A percentile compares a stretch with the other conserved stretches of the same genome.
phyloP scores from a whole-genome alignment of 148 eudicot species.

The Chenopodium formosanum region DNA sequence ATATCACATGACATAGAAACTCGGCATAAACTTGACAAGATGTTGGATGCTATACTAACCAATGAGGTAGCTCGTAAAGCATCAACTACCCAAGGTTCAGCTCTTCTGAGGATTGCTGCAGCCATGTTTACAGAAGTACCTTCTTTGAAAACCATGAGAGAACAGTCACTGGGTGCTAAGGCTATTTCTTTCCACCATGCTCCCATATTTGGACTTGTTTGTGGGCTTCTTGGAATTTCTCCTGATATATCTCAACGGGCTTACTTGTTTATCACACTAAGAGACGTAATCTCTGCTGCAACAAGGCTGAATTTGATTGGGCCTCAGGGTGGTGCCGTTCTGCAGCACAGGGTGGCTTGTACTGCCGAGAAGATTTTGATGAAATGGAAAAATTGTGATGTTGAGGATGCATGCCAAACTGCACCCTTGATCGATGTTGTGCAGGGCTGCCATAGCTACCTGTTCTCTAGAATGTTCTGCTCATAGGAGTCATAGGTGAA shows the following conservation, averaged over 20 bases:
- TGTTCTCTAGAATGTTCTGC: constrained; percentile 84
- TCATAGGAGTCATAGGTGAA: constrained; percentile 38
- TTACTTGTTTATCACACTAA: constrained; percentile 63
- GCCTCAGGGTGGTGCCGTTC: constrained; percentile 70
- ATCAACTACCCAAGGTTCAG: constrained; percentile 82
- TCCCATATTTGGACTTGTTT: constrained; percentile 75
- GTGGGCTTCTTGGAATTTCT: constrained; percentile 69
- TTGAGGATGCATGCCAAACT: constrained; percentile 87
- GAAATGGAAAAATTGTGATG: constrained; percentile 70
- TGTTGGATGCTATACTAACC: constrained; percentile 67
- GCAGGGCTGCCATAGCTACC: constrained; percentile 85
- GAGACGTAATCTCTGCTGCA: constrained; percentile 89
- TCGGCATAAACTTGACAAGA: constrained; percentile 61
- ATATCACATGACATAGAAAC: constrained; percentile 43
- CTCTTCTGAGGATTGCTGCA: constrained; percentile 70
- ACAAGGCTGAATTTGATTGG: constrained; percentile 85
- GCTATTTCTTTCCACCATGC: constrained; percentile 73
- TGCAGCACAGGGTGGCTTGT: constrained; percentile 67
- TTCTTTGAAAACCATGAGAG: constrained; percentile 72
- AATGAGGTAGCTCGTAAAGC: constrained; percentile 84
- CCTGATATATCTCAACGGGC: constrained; percentile 59
- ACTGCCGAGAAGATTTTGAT: constrained; percentile 55
- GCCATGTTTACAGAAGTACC: constrained; percentile 75
- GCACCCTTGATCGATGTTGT: constrained; percentile 77
- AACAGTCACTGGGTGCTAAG: constrained; percentile 35